Evolutionary conservation across 352 stramenopile genomes (phyloP).

Genomic region (Phytophthora cryptogea): DNA sequence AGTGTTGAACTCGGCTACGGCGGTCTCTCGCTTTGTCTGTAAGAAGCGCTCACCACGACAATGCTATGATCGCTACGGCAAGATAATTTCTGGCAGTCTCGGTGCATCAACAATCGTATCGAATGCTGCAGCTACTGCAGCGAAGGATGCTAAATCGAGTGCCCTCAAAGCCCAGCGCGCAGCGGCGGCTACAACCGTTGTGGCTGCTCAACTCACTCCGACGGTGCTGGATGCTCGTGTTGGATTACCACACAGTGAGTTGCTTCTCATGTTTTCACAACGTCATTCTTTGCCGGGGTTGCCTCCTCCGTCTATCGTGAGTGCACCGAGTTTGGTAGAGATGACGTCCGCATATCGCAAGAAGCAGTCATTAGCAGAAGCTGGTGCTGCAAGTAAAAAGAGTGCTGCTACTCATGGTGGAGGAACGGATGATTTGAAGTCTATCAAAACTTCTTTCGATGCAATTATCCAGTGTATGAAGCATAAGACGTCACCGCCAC

Average conservation of each 20-base stretch:
- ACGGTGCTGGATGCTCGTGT: conserved; percentile 64
- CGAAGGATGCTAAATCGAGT: conserved; percentile 51
- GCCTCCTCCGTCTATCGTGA: conserved; percentile 65
- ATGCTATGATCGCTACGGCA: conserved; percentile 87
- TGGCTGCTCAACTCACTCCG: conserved; percentile 44
- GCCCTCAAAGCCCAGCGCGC: conserved; percentile 52
- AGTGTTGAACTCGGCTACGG: conserved; percentile 76
- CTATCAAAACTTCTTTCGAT: conserved; percentile 80
- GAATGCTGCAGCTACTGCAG: conserved; percentile 1
- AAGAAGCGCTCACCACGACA: conserved; percentile 80
- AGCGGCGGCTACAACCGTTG: conserved; percentile 35
- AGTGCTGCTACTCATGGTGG: conserved; percentile 2
- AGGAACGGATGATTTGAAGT: conserved; percentile 73
- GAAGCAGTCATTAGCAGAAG: conserved; percentile 23
- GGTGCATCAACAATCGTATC: conserved; percentile 15
- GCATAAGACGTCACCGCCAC: conserved; percentile 69
- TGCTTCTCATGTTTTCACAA: conserved; percentile 57
- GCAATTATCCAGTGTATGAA: conserved; percentile 90
- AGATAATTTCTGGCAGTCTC: conserved; percentile 72
- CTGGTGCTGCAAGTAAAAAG: conserved; percentile 21
- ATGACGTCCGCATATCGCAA: conserved; percentile 62
- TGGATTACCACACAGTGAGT: conserved; percentile 54
- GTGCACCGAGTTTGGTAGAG: conserved; percentile 52
- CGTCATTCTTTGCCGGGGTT: conserved; percentile 63
- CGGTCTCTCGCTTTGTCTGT: conserved; percentile 73